Evolutionary conservation across 768 basidiomycete genomes (phyloP).

Genomic region (Leccinum boreale): DNA sequence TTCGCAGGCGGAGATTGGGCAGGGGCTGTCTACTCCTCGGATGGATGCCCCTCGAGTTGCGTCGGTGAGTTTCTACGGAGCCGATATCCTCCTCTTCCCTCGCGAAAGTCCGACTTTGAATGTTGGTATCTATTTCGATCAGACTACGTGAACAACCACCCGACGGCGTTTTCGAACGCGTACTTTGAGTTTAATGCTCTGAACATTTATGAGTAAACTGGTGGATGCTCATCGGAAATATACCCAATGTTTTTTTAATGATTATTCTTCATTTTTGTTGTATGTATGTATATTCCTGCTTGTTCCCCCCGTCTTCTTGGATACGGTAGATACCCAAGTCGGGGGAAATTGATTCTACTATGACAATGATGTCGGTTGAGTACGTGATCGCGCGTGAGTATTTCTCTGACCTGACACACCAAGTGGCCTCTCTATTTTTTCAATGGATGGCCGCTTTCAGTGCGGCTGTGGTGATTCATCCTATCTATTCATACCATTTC

Average conservation of each 20-base stretch:
- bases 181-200: slow-evolving; percentile 25
- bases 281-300: neutral
- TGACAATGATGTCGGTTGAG: neutral
- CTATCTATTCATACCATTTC: neutral
- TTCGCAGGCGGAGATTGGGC: slow-evolving; percentile 31
- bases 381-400: neutral
- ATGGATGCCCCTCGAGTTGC: slow-evolving; percentile 27
- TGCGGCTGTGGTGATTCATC: no score
- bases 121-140: slow-evolving; percentile 25
- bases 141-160: slow-evolving; percentile 45
- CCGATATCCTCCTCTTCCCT: neutral
- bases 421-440: neutral
- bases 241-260: neutral
- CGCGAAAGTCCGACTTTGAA: slow-evolving; percentile 26
- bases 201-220: slow-evolving; percentile 15
- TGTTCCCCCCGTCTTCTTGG: neutral
- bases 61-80: slow-evolving; percentile 17
- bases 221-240: neutral
- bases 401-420: neutral
- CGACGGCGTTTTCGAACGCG: slow-evolving; percentile 12
- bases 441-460: neutral
- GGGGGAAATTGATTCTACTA: neutral
- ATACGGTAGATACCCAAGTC: neutral
- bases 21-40: slow-evolving; percentile 13
- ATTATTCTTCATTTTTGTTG: neutral